These are phyloP conservation scores for Prunus dulcis DNA, from an alignment of 306 rosid species.

Conservation along the genomic window DNA sequence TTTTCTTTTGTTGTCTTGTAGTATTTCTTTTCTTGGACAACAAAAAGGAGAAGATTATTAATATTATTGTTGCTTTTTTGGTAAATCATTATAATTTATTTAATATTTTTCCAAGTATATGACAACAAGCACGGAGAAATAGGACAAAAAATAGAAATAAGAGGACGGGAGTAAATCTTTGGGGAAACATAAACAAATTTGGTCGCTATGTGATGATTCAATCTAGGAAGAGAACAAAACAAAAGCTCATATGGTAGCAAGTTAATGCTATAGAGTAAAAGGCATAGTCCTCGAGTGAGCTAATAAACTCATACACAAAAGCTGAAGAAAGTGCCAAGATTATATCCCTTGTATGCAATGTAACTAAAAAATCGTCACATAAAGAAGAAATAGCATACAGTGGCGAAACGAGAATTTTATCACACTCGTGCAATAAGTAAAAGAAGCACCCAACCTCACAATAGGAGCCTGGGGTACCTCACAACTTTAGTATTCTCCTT, in stretches of 20 bases:
- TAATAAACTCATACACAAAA: background rate
- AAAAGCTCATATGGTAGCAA: background rate
- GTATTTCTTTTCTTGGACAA: background rate
- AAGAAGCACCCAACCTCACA: too few species aligned
- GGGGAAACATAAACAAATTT: background rate
- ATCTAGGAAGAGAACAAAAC: conserved; percentile 3
- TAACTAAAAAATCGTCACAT: too few species aligned
- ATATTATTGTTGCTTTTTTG: background rate
- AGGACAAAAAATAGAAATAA: conserved; percentile 1
- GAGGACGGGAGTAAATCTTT: background rate
- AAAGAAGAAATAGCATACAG: too few species aligned
- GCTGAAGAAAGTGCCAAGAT: background rate
- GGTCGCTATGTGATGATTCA: background rate
- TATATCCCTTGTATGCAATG: too few species aligned
- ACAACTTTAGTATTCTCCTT: too few species aligned
- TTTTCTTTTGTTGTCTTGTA: background rate
- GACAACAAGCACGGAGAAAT: background rate
- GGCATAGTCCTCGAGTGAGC: background rate
- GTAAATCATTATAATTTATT: background rate
- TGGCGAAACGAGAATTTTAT: too few species aligned
- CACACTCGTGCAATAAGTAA: too few species aligned
- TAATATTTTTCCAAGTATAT: background rate
- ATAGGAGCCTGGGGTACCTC: too few species aligned
- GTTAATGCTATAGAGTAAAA: background rate
- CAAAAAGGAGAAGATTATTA: too few species aligned